A percentile compares a stretch with the other conserved stretches of the same genome.
These are phyloP conservation scores for Talaromyces albobiverticillius DNA, from an alignment of 2,329 filamentous ascomycete genomes.

Conservation along the genomic window DNA sequence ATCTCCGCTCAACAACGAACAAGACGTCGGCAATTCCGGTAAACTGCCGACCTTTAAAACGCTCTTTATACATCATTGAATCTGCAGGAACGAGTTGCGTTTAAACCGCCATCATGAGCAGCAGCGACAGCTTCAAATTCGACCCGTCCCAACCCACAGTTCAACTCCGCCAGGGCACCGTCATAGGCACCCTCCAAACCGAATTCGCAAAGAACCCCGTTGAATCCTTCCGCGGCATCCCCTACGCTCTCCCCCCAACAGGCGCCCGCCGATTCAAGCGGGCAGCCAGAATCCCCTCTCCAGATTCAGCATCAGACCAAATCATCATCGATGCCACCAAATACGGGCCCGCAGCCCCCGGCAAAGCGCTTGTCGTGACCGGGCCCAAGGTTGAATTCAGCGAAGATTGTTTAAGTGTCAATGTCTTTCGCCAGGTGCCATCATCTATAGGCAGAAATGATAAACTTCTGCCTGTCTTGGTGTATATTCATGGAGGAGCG, in stretches of 20 bases:
- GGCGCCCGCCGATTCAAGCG: slow-evolving; percentile 48
- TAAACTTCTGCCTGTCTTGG: slow-evolving; percentile 35
- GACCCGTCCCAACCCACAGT: too few species aligned
- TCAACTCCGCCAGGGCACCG: slow-evolving; percentile 26
- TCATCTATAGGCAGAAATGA: not conserved
- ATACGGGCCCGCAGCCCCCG: slow-evolving; percentile 32
- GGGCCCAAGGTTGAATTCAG: slow-evolving; percentile 49
- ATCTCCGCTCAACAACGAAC: too few species aligned
- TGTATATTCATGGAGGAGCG: slow-evolving; percentile 42
- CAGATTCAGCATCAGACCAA: slow-evolving; percentile 6
- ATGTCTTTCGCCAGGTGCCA: slow-evolving; percentile 36
- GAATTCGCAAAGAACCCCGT: slow-evolving; percentile 22
- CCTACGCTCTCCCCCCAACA: slow-evolving; percentile 48
- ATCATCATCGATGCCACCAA: slow-evolving; percentile 36
- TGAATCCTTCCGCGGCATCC: slow-evolving; percentile 48
- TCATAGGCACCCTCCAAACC: slow-evolving; percentile 27
- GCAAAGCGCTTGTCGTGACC: slow-evolving; percentile 49
- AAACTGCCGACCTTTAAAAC: too few species aligned
- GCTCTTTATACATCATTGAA: too few species aligned
- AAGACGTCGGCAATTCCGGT: too few species aligned
- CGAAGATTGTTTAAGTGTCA: slow-evolving; percentile 43
- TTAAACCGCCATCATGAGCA: too few species aligned
- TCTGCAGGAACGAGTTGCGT: too few species aligned
- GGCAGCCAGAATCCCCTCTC: slow-evolving; percentile 28
- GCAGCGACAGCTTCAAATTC: too few species aligned